Evolutionary conservation across 1,139 yeast genomes (phyloP), one percentile per base, ranked within the genome.

Genomic region (Hansenula lynferdii): DNA sequence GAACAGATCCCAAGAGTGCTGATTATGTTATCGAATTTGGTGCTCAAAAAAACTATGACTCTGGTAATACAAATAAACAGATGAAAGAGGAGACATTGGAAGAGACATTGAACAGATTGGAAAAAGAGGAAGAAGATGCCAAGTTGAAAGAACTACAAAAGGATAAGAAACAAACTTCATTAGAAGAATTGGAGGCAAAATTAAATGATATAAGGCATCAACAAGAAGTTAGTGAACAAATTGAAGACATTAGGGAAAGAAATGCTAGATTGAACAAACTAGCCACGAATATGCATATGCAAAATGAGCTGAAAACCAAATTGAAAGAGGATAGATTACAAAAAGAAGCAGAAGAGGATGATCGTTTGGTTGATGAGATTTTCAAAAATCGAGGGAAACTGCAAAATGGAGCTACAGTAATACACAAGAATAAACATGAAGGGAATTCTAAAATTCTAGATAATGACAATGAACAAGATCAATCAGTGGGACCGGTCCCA

Each of bases 1-100:
- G 80, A 49, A 92, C 97, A 0, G 95, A 86, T 57, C 97, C 97
- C 0, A 82, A 84, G 57, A 79, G 78, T 43, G 81, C 90, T 1
- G 95, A 86, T 45, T 90, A 84, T 57, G 74, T 73, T 11, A 77
- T 89, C 39, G 95, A 84, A 45, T 60, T 67, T 9, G 97, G 97
- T 0, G 96, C 95, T 0, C 80, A 75, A 32, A 70, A 89, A 36
- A 85, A 84, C 58, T 80, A 75, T 51, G 90, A 83, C 44, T 73
- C 80, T 1, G 61, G 65, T 56, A 60, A 64, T 34, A 57, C 51
- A 15, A 60, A 54, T 8, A 43, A 47, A 16, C 42, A 43, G 3
- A 36, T 44, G 39, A 62, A 65, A 25, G 67, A 65, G 14, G 96
- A 87, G 56, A 76, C 84, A 0, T 72, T 82, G 40, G 96, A 86